Evolutionary conservation across 148 eudicot genomes (phyloP), one percentile per base, ranked within the genome.

Genomic region (Polygonum aviculare): DNA sequence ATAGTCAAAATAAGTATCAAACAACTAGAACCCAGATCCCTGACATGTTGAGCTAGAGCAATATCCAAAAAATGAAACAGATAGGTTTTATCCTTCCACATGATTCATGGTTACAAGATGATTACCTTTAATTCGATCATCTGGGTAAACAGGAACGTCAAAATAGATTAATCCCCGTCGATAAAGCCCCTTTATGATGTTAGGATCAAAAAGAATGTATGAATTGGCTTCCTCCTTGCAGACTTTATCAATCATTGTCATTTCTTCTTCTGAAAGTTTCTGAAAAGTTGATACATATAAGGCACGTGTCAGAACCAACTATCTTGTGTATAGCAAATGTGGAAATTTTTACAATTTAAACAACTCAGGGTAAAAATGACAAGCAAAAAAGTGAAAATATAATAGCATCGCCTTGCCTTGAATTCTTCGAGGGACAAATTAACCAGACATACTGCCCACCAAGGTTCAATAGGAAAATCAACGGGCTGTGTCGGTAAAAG

Each of bases 401-500:
- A 35, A 67, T 35, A 35, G 36, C 19, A 67, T 44, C 16, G 81
- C 15, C 81, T 87, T 73, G 91, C 98, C 96, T 92, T 95, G 79
- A 92, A 95, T 85, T 95, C 98, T 86, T 95, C 98, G 65, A 95
- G 83, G 73, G 98, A 92, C 77, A 95, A 95, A 82, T 95, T 95
- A 80, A 95, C 98, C 38, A 95, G 90, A 83, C 94, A 92, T 79
- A 95, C 97, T 82, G 92, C 97, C 98, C 98, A 95, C 98, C 98
- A 95, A 73, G 97, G 97, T 79, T 95, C 98, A 69, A 92, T 88
- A 35, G 80, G 82, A 80, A 95, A 88, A 77, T 92, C 92, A 81
- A 88, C 98, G 39, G 98, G 96, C 72, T 90, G 91, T 74, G 86
- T 81, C 14, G 98, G 98, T 86, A 95, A 81, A 79, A 88, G 88